Base-by-base conservation (phyloP, 257 asterid species). In the Gentiana dahurica region DNA sequence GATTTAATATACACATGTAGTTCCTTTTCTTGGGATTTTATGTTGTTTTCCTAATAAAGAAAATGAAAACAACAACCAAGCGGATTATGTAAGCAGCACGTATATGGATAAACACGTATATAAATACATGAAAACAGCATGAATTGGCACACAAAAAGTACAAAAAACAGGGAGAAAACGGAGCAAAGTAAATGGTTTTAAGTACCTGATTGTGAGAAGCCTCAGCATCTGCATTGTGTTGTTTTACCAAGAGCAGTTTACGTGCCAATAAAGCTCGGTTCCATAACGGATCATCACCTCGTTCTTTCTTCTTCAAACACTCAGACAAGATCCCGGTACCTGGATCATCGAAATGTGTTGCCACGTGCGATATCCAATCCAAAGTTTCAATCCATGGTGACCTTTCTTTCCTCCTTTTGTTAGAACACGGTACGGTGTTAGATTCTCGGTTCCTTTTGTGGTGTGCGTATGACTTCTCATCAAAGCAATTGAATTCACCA, bases 151-250 rank as follows among this genome's bases (percentile, higher is more conserved):
- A 51, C 34, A 41, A 51, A 64, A 63, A 49, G 36, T 62, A 41
- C 13, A 61, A 3, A 65, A 54, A 32, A 36, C 32, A 64, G 58
- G 54, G 47, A 44, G 36, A 45, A 12, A 67, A 15, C 59, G 24
- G 24, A 24, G 24, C 24, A 24, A 24, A 24, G 24, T 24, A 24
- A 24, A 24, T 24, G 24, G 24, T 24, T 24, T 24, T 50, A 58
- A 64, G 34, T 74, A 89, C 97, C 94, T 77, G 82, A 41, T 53
- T 67, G 51, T 43, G 57, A 65, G 70, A 69, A 65, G 76, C 81
- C 58, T 64, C 77, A 8, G 67, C 72, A 36, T 64, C 65, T 44
- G 61, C 62, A 59, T 56, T 65, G 53, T 54, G 57, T 69, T 66
- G 77, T 69, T 54, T 75, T 46, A 62, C 56, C 73, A 73, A 61